Base-by-base conservation (phyloP, 2,329 filamentous ascomycete species). In the Thielaviopsis musarum region DNA sequence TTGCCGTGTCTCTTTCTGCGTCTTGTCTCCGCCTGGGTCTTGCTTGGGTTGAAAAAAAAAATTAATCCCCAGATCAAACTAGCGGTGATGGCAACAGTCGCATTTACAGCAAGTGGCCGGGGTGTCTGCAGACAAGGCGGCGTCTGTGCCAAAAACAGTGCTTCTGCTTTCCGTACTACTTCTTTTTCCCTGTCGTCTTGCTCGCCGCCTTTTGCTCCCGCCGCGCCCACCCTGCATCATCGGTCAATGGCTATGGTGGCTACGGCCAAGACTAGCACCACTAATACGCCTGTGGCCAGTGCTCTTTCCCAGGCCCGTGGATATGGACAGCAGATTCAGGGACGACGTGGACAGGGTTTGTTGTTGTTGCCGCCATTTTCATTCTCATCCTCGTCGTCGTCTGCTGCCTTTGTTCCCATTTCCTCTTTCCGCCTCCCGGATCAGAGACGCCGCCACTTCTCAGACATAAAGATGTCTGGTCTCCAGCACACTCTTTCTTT, bases 401-500 rank as follows among this genome's bases (percentile, higher is more conserved):
- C 22, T n/a, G 21, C 38, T 38, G 57, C 13, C 26, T n/a, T n/a
- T 53, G 21, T 24, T 52, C 26, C 49, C 34, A 41, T 28, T 22
- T 60, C 52, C 54, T 54, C 59, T 61, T 54, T 57, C 17, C 45
- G 52, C 38, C 34, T 41, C 51, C 52, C 51, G 56, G 45, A 26
- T 45, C 55, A 45, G 38, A 45, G 26, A 41, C 48, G 56, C 56
- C 59, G 59, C 48, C 41, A 45, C 41, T 51, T 54, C 22, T 56
- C 56, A 61, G 56, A 61, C 59, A 61, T 61, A 61, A 61, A 61
- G 59, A 61, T 61, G 22, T 52, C 56, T 58, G 56, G 61, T 30
- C 56, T 58, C 56, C 49, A 58, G 30, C 49, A 24, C 55, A 55
- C 17, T 57, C 45, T 53, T 22, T 19, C 21, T 57, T 28, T 56